phyloP scores from a whole-genome alignment of 257 asterid species.

The Rhazya stricta region DNA sequence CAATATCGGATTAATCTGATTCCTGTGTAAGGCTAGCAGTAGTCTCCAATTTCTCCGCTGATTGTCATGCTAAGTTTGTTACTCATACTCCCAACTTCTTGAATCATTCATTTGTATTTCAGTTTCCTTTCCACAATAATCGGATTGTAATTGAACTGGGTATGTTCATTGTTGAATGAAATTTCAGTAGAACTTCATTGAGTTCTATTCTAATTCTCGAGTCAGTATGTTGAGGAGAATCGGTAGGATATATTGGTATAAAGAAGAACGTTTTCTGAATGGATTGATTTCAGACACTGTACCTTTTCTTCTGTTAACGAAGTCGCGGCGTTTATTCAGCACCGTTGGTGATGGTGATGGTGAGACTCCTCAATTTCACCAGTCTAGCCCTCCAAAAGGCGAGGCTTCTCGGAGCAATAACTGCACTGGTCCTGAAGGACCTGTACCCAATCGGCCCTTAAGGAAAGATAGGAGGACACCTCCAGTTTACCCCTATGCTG shows the following conservation, averaged over 20 bases:
- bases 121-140: too few species aligned
- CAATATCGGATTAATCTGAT: too few species aligned
- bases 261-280: background rate
- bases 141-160: background rate
- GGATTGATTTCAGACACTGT: background rate
- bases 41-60: background rate
- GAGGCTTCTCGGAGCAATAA: background rate
- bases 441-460: constrained; percentile 19
- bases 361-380: background rate
- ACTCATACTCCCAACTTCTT: background rate
- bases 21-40: too few species aligned
- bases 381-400: background rate
- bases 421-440: constrained; percentile 15
- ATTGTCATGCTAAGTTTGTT: background rate
- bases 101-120: background rate
- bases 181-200: background rate
- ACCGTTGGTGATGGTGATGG: constrained; percentile 9
- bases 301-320: background rate
- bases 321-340: constrained; percentile 12
- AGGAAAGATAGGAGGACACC: constrained; percentile 19
- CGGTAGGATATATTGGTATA: background rate
- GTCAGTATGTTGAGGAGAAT: background rate
- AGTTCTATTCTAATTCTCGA: background rate
- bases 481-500: background rate
- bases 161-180: background rate